Evolutionary conservation across 2,329 filamentous ascomycete species (phyloP).

Genomic region (Paramyrothecium sp.): DNA sequence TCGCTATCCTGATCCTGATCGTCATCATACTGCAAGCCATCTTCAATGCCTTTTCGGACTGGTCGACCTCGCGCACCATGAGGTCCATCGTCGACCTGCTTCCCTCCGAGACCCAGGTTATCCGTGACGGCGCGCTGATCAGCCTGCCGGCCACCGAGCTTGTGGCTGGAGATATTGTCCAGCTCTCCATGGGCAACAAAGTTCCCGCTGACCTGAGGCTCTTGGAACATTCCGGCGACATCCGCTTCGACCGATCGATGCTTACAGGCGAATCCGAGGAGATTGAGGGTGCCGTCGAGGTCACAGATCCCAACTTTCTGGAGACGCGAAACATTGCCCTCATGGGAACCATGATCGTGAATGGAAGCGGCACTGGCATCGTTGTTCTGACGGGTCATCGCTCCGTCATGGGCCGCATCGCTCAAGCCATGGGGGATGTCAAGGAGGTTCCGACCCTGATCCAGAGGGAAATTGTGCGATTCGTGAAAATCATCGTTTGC

Average conservation of each 20-base stretch:
- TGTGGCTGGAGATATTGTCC: conserved; percentile 44
- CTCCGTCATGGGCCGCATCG: conserved; percentile 41
- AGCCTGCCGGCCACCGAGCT: conserved; percentile 39
- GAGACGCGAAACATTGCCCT: conserved; percentile 42
- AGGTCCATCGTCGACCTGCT: conserved; percentile 44
- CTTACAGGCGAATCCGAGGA: conserved; percentile 42
- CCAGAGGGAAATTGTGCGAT: conserved; percentile 40
- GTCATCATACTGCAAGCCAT: conserved; percentile 45
- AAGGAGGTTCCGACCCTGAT: conserved; percentile 38
- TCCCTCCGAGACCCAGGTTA: conserved; percentile 39
- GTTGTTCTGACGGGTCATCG: conserved; percentile 37
- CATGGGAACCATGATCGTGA: conserved; percentile 41
- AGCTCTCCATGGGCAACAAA: conserved; percentile 44
- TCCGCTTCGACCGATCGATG: conserved; percentile 39
- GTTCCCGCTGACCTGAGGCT: conserved; percentile 48
- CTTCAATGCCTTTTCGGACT: conserved; percentile 47
- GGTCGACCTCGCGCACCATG: conserved; percentile 45
- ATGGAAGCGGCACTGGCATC: conserved; percentile 36
- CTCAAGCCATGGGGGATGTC: conserved; percentile 31
- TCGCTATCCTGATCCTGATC: conserved; percentile 44
- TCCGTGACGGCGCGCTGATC: conserved; percentile 41
- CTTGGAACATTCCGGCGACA: conserved; percentile 36
- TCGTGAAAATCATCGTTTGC: conserved; percentile 39
- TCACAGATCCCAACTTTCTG: conserved; percentile 38
- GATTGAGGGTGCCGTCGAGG: conserved; percentile 36